Base-by-base conservation (phyloP, 2,329 filamentous ascomycete genomes). In the Amauroascus verrucosus region DNA sequence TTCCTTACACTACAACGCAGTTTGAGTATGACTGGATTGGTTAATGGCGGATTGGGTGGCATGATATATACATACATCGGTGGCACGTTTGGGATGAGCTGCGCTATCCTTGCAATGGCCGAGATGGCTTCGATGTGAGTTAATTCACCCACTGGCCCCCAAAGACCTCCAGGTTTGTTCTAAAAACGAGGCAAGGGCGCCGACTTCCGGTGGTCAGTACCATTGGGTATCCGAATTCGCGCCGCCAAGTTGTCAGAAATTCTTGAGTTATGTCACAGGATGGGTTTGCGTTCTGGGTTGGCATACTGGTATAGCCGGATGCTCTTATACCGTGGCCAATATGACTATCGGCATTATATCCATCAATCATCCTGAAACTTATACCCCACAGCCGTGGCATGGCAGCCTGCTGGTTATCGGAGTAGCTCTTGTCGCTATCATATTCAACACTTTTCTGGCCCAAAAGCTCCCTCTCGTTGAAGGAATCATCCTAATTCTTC, bases 171-270 rank as follows among this genome's bases (percentile, higher is more conserved):
- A n/a, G 6, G 35, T 6, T 18, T 6, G 6, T 18, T 18, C 14
- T 38, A 38, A 20, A 18, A 6, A n/a, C 8, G 11, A 13, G 38
- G 16, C 8, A n/a, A 30, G 14, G 67, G 68, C 69, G 8, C 71
- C 71, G 13, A 72, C 67, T 38, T 64, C 70, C 6, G 68, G 68
- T 35, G 68, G 66, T 14, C 68, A 70, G 46, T 68, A 70, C 48
- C 68, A 72, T 53, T 72, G 68, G 68, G 68, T 72, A 2, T 68
- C 66, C 13, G 67, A 73, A 38, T 73, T 76, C 57, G 70, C 73
- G n/a, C 72, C 72, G 14, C 62, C 56, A 11, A 60, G 59, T 5
- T 65, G 57, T 24, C 71, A 74, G 52, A 73, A 70, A 33, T 67
- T 69, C 30, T 63, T 77, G 0, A 75, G 72, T 18, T 41, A 41